Conservation (phyloP, 2,329 filamentous ascomycete species). For the Nothopassalora personata region DNA sequence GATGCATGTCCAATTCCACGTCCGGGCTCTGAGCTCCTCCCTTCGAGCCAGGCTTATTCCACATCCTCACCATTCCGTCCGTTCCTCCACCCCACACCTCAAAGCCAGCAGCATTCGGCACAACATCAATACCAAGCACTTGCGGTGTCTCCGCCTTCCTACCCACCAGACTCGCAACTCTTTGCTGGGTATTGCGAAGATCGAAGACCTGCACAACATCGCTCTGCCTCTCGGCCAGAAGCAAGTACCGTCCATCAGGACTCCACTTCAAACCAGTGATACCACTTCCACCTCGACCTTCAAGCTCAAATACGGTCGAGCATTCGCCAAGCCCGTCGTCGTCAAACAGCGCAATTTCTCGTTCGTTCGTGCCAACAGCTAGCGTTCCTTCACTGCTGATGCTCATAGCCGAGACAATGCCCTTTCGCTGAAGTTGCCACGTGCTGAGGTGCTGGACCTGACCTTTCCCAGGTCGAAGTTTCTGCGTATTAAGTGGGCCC, state of each 20-base stretch:
- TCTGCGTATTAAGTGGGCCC: constrained; percentile 41
- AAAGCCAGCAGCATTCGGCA: constrained; percentile 36
- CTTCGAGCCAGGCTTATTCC: constrained; percentile 42
- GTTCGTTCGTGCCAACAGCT: constrained; percentile 54
- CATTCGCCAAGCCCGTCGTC: constrained; percentile 45
- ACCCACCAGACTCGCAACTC: constrained; percentile 46
- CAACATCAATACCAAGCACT: constrained; percentile 52
- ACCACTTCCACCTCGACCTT: constrained; percentile 43
- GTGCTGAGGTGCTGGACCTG: constrained; percentile 34
- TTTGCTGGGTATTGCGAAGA: constrained; percentile 49
- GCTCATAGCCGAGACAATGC: constrained; percentile 50
- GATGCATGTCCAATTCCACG: constrained; percentile 42
- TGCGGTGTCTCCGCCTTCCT: constrained; percentile 48
- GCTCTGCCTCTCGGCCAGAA: constrained; percentile 53
- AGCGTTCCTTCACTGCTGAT: constrained; percentile 46
- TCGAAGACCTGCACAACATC: constrained; percentile 55
- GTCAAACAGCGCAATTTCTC: constrained; percentile 54
- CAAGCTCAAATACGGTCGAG: constrained; percentile 44
- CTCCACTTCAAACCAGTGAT: constrained; percentile 55
- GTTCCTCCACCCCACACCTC: constrained; percentile 57
- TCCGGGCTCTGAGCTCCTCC: constrained; percentile 41
- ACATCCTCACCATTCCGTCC: constrained; percentile 47
- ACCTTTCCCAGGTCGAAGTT: constrained; percentile 32
- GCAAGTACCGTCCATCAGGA: constrained; percentile 53
- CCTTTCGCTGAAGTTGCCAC: constrained; percentile 50